Evolutionary conservation across 2,329 filamentous ascomycete genomes (phyloP), one percentile per base, ranked within the genome.

Genomic region (Dichotomopilus funicola): DNA sequence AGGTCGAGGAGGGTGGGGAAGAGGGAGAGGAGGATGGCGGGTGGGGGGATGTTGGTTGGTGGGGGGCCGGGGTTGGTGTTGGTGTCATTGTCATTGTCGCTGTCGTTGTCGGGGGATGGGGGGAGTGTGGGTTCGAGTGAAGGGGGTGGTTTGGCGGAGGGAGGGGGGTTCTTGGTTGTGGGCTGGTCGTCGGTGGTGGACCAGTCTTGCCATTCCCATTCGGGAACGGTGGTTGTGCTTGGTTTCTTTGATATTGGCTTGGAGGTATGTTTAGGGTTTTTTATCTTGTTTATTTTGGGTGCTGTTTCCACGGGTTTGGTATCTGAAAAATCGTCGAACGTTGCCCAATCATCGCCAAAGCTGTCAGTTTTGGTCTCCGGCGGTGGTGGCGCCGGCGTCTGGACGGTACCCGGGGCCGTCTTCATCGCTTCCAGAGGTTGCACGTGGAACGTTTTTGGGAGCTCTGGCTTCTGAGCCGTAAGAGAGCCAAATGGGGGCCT

Each of bases 41-140:
- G 92, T 4, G 92, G 92, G 8, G 92, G 92, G 6, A 96, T 84
- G 66, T 96, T 96, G 13, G 85, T 89, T 5, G 91, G 91, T 5
- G 89, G 87, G 31, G 77, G 73, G 5, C 69, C 67, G 41, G 69
- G 55, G 45, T 27, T 27, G 19, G 19, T 27, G 74, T n/a, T n/a
- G n/a, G n/a, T n/a, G n/a, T n/a, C n/a, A n/a, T n/a, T n/a, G n/a
- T 68, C n/a, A 63, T 34, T 12, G 46, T 40, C 59, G 27, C 31
- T 37, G 45, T 9, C 3, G 44, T 33, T 49, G 5, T 9, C 13
- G 33, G 11, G 43, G 52, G 10, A 34, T 35, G 43, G 2, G 31
- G 27, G 66, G 48, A 12, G 53, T 13, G 49, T 42, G 47, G 34
- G 47, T 37, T 27, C 2, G n/a, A 9, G 33, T 35, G 5, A 6